Conservation (phyloP, 441 rosid species). For the Pelargonium australe region DNA sequence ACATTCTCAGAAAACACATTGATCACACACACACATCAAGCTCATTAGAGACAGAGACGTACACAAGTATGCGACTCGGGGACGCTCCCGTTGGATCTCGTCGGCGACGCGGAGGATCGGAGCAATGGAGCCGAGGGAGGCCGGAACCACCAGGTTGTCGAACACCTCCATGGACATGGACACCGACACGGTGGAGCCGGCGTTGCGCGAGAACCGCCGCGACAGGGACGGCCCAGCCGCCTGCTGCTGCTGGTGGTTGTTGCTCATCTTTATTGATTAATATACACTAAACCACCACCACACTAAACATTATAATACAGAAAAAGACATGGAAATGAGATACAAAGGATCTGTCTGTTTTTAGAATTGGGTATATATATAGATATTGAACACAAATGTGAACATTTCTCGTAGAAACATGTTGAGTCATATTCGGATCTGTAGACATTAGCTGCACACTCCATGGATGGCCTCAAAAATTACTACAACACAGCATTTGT, state of each 20-base stretch:
- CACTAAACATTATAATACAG: too few relatives aligned
- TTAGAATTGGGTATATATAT: too few relatives aligned
- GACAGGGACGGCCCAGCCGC: slow-evolving; percentile 20
- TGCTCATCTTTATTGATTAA: background rate
- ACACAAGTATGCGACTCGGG: slow-evolving; percentile 97
- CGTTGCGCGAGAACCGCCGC: slow-evolving; percentile 82
- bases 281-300: background rate
- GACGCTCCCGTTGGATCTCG: slow-evolving; percentile 87
- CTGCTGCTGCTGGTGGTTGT: background rate
- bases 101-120: slow-evolving; percentile 86
- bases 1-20: background rate
- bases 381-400: too few relatives aligned
- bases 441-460: too few relatives aligned
- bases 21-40: background rate
- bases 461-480: too few relatives aligned
- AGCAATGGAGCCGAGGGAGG: slow-evolving; percentile 76
- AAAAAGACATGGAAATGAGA: too few relatives aligned
- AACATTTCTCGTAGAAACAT: too few relatives aligned
- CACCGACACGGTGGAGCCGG: slow-evolving; percentile 45
- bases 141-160: slow-evolving; percentile 86
- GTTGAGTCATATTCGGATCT: too few relatives aligned
- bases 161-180: slow-evolving; percentile 42
- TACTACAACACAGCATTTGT: too few relatives aligned
- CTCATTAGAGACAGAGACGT: slow-evolving; percentile 12
- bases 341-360: too few relatives aligned